Base-by-base conservation (phyloP, 805 yeast species). In the Kodamaea laetipori region DNA sequence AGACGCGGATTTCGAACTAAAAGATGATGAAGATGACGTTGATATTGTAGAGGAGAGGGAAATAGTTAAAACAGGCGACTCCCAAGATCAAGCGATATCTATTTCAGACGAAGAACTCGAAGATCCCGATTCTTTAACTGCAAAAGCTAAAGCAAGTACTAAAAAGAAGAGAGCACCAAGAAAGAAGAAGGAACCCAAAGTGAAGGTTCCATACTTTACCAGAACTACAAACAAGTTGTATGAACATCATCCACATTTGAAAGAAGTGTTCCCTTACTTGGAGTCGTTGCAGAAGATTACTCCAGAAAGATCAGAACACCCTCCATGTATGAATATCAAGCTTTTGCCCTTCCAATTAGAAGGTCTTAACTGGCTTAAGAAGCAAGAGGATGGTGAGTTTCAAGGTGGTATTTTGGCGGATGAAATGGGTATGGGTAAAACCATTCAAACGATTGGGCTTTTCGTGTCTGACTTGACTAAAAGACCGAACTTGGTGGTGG, bases 391-490 rank as follows among this genome's bases (percentile, higher is more conserved):
- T 16, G 74, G 86, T 17, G 76, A 73, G 33, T 92, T 85, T 63
- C 73, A 77, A 11, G 99, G 99, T 18, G 99, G 98, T 11, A 84
- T 94, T 7, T 69, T 94, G 37, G 98, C 99, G 4, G 99, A 94
- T 69, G 99, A 94, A 65, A 94, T 94, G 99, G 99, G 99, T 27
- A 92, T 94, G 98, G 99, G 99, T 50, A 94, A 94, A 57, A 94
- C 99, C 0, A 90, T 94, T 39, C 99, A 94, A 66, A 92, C 96
- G 28, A 92, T 94, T 48, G 94, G 95, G 0, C 66, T 94, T 35
- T 78, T 94, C 57, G 80, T 90, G 81, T 63, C 74, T 37, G 95
- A 89, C 61, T 59, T 74, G 39, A 56, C 69, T 0, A 82, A 81
- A 51, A 68, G 79, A 8, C 97, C 97, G 7, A 87, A 83, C 51